Evolutionary conservation across 306 rosid species (phyloP), one percentile per base, ranked within the genome.

Genomic region (Mucuna pruriens): DNA sequence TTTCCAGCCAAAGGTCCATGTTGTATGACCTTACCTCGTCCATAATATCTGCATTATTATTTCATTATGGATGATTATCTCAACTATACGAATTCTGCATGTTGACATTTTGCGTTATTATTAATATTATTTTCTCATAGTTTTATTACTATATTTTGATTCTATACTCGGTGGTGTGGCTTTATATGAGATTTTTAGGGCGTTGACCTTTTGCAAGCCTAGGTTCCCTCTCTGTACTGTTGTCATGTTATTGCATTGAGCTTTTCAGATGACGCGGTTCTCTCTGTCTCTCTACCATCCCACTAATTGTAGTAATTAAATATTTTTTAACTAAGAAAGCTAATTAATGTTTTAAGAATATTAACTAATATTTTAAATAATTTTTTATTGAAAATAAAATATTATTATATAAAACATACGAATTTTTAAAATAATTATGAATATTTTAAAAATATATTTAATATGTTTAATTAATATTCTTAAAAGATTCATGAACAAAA

Each of bases 1-100:
- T 77, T 68, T 74, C 83, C 83, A 74, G 85, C 76, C 75, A 48
- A 5, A 22, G 12, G 48, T 44, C 75, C 82, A 77, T 62, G 87
- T 67, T 80, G 4, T 16, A 70, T 36, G 46, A 22, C 70, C 33
- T 48, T 64, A 51, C 36, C 33, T 23, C 22, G 39, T 26, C 15
- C 83, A 52, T 12, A 69, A 25, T 62, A 73, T 74, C 44, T 68
- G 78, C 23, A 16, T 60, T 77, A 15, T 64, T 64, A 33, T 46
- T 11, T 34, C 48, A 55, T 17, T 34, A 23, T 22, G 0, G 23
- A 10, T 19, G 54, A 38, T 38, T 23, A 12, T 54, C 31, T 57
- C 16, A 66, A 67, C 9, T 2, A 39, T 71, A 63, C 13, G 77
- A 62, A 67, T 68, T 46, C 72, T 20, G 29, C 39, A 17, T 5